These are phyloP conservation scores for Aegilops bicornis DNA, from an alignment of 176 grass and related monocot species.

Conservation along the genomic window DNA sequence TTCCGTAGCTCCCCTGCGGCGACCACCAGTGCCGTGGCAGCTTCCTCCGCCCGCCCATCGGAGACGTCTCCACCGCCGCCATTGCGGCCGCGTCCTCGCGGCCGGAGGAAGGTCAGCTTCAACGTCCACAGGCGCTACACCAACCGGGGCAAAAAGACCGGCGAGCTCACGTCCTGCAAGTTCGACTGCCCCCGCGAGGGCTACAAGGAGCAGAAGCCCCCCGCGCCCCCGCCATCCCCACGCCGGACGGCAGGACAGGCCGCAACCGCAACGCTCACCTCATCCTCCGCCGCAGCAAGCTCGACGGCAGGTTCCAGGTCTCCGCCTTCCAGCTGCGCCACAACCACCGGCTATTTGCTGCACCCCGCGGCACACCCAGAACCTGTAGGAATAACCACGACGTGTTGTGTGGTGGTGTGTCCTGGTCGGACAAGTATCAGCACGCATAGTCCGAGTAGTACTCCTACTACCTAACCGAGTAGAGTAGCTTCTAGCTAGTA, in stretches of 20 bases:
- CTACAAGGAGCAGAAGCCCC: slow-evolving; percentile 9
- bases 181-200: slow-evolving; percentile 57
- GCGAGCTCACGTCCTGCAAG: slow-evolving; percentile 54
- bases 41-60: too few relatives aligned
- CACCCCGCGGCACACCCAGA: slow-evolving; percentile 26
- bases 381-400: too few relatives aligned
- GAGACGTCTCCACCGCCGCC: too few relatives aligned
- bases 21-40: neutral
- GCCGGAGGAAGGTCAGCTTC: slow-evolving; percentile 46
- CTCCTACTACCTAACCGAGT: too few relatives aligned
- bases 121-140: slow-evolving; percentile 50
- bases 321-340: slow-evolving; percentile 49
- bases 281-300: slow-evolving; percentile 44
- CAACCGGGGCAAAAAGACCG: slow-evolving; percentile 58
- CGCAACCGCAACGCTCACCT: slow-evolving; percentile 59
- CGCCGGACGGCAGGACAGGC: slow-evolving; percentile 51
- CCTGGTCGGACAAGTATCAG: too few relatives aligned
- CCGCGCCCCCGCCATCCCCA: neutral
- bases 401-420: too few relatives aligned
- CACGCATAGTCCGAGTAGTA: too few relatives aligned
- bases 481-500: too few relatives aligned
- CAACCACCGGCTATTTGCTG: slow-evolving; percentile 45
- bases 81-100: too few relatives aligned
- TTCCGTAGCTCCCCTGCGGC: neutral
- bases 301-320: slow-evolving; percentile 38